Percentiles rank a stretch among this genome's conserved stretches.
Conservation (phyloP, 2,329 filamentous ascomycete species). For the Orbilia oligospora region DNA sequence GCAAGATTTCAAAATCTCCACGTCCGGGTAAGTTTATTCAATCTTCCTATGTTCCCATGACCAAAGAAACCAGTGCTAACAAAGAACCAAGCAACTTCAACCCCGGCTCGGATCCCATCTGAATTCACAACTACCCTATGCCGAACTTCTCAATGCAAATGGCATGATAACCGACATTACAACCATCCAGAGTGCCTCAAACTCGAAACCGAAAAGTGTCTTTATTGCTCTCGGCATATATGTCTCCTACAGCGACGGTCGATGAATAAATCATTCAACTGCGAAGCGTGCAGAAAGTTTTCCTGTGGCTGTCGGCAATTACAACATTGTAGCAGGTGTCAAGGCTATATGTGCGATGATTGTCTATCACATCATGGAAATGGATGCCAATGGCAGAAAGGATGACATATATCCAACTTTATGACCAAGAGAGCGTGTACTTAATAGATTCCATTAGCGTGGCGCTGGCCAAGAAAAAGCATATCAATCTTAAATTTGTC, state of each 20-base stretch:
- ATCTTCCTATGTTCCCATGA: too few relatives aligned
- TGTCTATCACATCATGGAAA: conserved; percentile 44
- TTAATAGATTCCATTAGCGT: conserved; percentile 23
- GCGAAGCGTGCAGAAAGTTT: conserved; percentile 52
- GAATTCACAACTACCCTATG: conserved; percentile 36
- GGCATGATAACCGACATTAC: conserved; percentile 57
- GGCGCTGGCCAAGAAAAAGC: conserved; percentile 12
- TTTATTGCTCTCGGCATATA: conserved; percentile 41
- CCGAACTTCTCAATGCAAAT: conserved; percentile 47
- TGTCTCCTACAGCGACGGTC: conserved; percentile 38
- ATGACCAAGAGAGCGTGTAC: not conserved
- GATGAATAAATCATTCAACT: conserved; percentile 42
- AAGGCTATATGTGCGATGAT: conserved; percentile 53
- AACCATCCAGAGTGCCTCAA: conserved; percentile 41
- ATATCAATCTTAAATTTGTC: not conserved
- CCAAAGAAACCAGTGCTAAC: not conserved
- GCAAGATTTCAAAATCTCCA: not conserved
- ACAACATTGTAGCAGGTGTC: conserved; percentile 38
- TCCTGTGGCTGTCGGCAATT: conserved; percentile 48
- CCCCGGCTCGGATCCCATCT: conserved; percentile 3
- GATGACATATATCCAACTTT: conserved; percentile 1
- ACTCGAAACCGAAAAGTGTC: conserved; percentile 37
- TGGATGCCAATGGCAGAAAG: conserved; percentile 55
- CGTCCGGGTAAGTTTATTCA: not conserved
- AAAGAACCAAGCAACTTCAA: not conserved